phyloP scores from a whole-genome alignment of 2,329 filamentous ascomycete species.

The Penicillium brasilianum region DNA sequence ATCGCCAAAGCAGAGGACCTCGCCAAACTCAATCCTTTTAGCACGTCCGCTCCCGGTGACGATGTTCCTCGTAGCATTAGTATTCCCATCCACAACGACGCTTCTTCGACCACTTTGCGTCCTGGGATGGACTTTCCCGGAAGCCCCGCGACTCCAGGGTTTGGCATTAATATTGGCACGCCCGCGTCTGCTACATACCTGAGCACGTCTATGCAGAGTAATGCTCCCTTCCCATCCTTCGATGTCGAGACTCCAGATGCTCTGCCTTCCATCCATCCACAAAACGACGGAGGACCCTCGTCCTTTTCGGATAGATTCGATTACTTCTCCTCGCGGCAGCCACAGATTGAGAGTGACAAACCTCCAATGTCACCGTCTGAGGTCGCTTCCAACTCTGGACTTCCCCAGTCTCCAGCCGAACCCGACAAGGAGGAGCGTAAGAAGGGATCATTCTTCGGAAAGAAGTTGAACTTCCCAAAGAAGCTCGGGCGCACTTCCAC shows the following conservation, averaged over 20 bases:
- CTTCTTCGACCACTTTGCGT: constrained; percentile 60
- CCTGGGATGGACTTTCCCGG: constrained; percentile 65
- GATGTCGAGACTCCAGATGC: constrained; percentile 41
- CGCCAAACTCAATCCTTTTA: constrained; percentile 59
- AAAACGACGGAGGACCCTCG: constrained; percentile 48
- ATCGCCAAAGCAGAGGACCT: constrained; percentile 67
- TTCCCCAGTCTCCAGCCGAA: constrained; percentile 59
- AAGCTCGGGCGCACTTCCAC: constrained; percentile 74
- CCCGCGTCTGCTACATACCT: constrained; percentile 36
- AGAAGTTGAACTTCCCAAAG: constrained; percentile 80
- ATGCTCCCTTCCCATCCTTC: constrained; percentile 35
- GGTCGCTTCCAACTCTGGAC: constrained; percentile 47
- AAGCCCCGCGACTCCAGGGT: constrained; percentile 71
- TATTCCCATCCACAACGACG: constrained; percentile 35
- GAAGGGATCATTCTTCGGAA: constrained; percentile 71
- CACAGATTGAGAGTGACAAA: constrained; percentile 56
- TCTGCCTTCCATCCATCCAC: constrained; percentile 57
- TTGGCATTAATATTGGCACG: constrained; percentile 74
- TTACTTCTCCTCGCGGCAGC: constrained; percentile 72
- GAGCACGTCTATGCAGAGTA: constrained; percentile 39
- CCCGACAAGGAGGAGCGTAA: constrained; percentile 67
- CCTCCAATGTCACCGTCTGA: constrained; percentile 55
- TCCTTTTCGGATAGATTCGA: constrained; percentile 69
- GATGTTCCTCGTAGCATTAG: constrained; percentile 34
- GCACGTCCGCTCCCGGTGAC: constrained; percentile 66